phyloP scores from a whole-genome alignment of 2,329 filamentous ascomycete genomes.

The Claviceps paspali region DNA sequence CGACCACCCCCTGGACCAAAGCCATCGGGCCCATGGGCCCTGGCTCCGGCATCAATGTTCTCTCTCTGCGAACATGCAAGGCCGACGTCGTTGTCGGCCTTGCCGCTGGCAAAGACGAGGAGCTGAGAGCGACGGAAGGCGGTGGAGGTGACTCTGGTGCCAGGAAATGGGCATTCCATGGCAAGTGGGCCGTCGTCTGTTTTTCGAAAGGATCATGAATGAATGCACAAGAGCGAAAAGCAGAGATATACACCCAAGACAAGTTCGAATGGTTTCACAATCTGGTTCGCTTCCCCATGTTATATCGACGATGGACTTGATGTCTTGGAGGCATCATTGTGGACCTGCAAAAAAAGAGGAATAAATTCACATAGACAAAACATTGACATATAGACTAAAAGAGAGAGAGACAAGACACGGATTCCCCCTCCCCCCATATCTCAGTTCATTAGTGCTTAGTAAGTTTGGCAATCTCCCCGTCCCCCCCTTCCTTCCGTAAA shows the following conservation, averaged over 20 bases:
- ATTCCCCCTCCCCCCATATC: neutral
- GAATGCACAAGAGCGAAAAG: neutral
- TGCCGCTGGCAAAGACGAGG: slow-evolving; percentile 68
- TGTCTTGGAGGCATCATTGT: no score
- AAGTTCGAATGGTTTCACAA: no score
- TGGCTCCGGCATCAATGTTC: slow-evolving; percentile 65
- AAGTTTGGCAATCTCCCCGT: neutral
- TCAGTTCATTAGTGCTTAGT: neutral
- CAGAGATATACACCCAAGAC: neutral
- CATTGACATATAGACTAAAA: no score
- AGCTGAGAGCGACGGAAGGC: slow-evolving; percentile 49
- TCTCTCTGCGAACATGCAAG: slow-evolving; percentile 89
- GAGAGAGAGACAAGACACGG: neutral
- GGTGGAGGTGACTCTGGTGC: slow-evolving; percentile 56
- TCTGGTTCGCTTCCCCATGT: no score
- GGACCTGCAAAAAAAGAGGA: no score
- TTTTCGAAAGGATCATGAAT: slow-evolving; percentile 19
- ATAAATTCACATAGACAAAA: neutral
- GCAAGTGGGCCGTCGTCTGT: slow-evolving; percentile 88
- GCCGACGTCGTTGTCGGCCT: slow-evolving; percentile 89
- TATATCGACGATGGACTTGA: no score
- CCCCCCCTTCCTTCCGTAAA: neutral
- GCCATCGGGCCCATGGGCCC: slow-evolving; percentile 78
- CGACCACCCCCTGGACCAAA: slow-evolving; percentile 70
- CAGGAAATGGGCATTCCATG: slow-evolving; percentile 86